Base-by-base conservation (phyloP, 257 asterid species). In the Dorcoceras hygrometricum region DNA sequence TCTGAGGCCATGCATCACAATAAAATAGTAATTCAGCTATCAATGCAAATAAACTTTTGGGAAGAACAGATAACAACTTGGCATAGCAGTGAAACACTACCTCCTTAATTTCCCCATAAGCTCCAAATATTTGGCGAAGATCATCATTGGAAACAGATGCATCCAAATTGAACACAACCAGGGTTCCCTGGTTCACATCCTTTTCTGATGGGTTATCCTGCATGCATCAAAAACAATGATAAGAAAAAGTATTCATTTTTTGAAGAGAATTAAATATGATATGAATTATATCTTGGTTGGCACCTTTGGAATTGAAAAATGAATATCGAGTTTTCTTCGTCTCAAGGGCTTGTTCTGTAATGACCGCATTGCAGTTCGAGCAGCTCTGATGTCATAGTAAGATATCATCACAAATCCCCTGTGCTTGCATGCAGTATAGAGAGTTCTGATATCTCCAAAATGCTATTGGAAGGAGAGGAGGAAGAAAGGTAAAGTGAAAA, bases 331-430 rank as follows among this genome's bases (percentile, higher is more conserved):
- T 68, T 82, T 88, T 72, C 96, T 74, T 72, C 90, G 82, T 67
- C 89, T 79, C 73, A 88, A 75, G 51, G 96, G 86, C 70, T 88
- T 86, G 80, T 83, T 73, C 68, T 88, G 94, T 53, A 88, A 73
- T 50, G 78, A 67, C 32, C 95, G 96, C 91, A 94, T 85, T 59
- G 99, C 97, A 36, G 76, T 84, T 82, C 97, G 88, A 74, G 99
- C 96, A 63, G 97, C 96, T 74, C 99, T 81, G 70, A 94, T 94
- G 77, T 94, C 99, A 84, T 90, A 94, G 88, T 94, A 94, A 66
- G 99, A 90, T 75, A 94, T 88, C 99, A 94, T 94, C 77, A 94
- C 99, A 71, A 94, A 94, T 24, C 99, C 99, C 79, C 99, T 81
- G 74, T 90, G 96, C 87, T 94, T 94, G 71, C 99, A 94, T 60